phyloP scores from a whole-genome alignment of 129 eudicot genomes.

The Daucus carota region DH1_v3.0 NC_030387.2:36629001-36629500 shows the following conservation, averaged over 20 bases:
- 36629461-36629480: slow-evolving; percentile 24
- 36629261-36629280: neutral
- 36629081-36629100: neutral
- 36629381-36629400: slow-evolving; percentile 32
- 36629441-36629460: slow-evolving; percentile 46
- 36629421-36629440: slow-evolving; percentile 18
- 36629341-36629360: slow-evolving; percentile 38
- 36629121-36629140: slow-evolving; percentile 12
- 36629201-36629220: neutral
- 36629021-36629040: neutral
- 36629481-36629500: slow-evolving; percentile 20
- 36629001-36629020: neutral
- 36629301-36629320: neutral
- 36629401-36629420: slow-evolving; percentile 4
- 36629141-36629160: slow-evolving; percentile 17
- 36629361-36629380: slow-evolving; percentile 39
- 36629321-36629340: neutral
- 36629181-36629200: neutral
- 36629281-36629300: neutral
- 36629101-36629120: slow-evolving; percentile 3
- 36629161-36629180: neutral
- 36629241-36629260: neutral
- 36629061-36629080: neutral
- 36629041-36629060: neutral
- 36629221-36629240: neutral